Evolutionary conservation across 116 monocot species (phyloP).

Genomic region (Phalaenopsis hybrid): DNA sequence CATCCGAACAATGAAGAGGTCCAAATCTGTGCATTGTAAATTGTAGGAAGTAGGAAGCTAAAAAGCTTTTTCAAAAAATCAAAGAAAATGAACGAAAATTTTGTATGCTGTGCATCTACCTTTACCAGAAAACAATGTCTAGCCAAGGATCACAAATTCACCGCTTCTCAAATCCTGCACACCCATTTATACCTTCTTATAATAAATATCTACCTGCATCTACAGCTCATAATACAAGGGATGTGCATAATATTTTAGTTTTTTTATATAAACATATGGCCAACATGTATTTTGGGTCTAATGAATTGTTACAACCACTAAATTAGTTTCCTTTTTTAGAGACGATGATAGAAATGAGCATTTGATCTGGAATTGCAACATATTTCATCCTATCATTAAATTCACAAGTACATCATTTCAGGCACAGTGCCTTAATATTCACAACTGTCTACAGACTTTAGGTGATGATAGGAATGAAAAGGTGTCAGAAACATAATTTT

Average conservation of each 20-base stretch:
- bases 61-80: neutral
- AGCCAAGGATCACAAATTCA: neutral
- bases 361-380: neutral
- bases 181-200: neutral
- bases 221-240: neutral
- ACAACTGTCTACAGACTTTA: neutral
- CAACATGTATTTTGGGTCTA: too few relatives aligned
- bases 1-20: neutral
- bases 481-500: neutral
- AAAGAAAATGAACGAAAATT: neutral
- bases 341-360: constrained; percentile 42
- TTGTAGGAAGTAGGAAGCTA: neutral
- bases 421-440: neutral
- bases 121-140: neutral
- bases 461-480: neutral
- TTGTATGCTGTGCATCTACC: neutral
- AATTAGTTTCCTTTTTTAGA: neutral
- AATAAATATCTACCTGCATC: neutral
- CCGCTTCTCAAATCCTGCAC: neutral
- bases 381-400: neutral
- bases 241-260: neutral
- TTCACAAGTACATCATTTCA: neutral
- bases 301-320: neutral
- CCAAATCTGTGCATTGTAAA: neutral
- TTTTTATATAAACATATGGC: too few relatives aligned